phyloP scores from a whole-genome alignment of 1,284 basidiomycete genomes.

The Wallemia hederae region DNA sequence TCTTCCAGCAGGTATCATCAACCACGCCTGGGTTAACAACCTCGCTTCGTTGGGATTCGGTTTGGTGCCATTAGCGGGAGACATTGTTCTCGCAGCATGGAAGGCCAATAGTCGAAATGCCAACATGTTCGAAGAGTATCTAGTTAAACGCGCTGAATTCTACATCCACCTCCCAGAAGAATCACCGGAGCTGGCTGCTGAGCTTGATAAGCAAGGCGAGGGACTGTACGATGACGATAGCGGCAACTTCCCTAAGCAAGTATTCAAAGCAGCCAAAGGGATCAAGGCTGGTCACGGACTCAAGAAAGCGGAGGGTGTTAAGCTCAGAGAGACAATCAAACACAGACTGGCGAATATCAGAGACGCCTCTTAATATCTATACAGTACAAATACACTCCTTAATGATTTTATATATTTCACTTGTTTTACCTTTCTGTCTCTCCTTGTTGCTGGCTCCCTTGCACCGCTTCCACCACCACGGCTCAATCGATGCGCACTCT shows the following conservation, averaged over 20 bases:
- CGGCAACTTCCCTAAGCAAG: neutral
- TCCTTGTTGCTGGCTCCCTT: too few species aligned
- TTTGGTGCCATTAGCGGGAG: conserved; percentile 13
- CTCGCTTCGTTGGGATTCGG: conserved; percentile 11
- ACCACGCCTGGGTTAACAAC: conserved; percentile 8
- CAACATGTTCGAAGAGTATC: conserved; percentile 6
- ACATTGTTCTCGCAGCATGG: conserved; percentile 12
- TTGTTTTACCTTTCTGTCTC: too few species aligned
- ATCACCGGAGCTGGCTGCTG: neutral
- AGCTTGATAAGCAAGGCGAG: neutral
- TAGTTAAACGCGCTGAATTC: neutral
- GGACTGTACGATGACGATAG: neutral
- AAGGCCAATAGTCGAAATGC: conserved; percentile 13
- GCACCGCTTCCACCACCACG: too few species aligned
- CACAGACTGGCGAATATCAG: neutral
- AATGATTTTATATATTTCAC: neutral
- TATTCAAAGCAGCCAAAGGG: neutral
- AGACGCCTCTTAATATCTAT: neutral
- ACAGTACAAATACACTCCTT: neutral
- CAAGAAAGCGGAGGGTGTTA: neutral
- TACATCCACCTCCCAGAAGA: neutral
- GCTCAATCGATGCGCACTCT: too few species aligned
- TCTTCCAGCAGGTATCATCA: neutral
- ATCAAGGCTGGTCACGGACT: neutral
- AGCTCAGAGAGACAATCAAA: neutral